Base-by-base conservation (phyloP, 148 eudicot genomes). In the Silene latifolia region DNA sequence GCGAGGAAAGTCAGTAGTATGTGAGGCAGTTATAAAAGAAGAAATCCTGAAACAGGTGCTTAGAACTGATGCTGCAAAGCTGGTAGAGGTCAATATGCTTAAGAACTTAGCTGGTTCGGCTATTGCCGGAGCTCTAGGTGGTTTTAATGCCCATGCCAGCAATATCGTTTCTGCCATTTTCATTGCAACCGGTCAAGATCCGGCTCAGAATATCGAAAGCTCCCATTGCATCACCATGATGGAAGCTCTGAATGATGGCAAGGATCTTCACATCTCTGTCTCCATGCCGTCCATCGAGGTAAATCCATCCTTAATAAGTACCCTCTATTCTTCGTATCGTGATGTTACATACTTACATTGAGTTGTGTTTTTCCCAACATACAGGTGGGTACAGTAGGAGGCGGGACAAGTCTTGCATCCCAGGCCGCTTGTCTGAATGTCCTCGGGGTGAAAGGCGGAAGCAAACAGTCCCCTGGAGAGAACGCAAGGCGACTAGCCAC, bases 211-310 rank as follows among this genome's bases (percentile, higher is more conserved):
- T 18, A 20, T 65, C 12, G 19, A 65, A 35, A 65, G 69, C 39
- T 65, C 69, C 35, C 47, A 65, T 19, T 32, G 69, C 1, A 65
- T 65, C 6, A 65, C 69, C 47, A 29, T 65, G 47, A 65, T 65
- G 69, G 69, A 65, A 65, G 23, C 69, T 65, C 47, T 65, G 3
- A 65, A 65, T 65, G 69, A 35, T 17, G 69, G 69, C 69, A 65
- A 65, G 47, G 69, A 65, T 65, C 69, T 65, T 65, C 69, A 65
- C 7, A 32, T 65, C 67, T 63, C 69, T 65, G 69, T 65, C 9
- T 29, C 69, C 7, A 65, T 65, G 69, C 69, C 69, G 17, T 65
- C 46, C 10, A 65, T 65, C 20, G 47, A 65, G 69, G 69, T 65
- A 35, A 65, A n/a, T n/a, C n/a, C n/a, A n/a, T n/a, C n/a, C n/a